These are phyloP conservation scores for Cladosporium sp. DNA, from an alignment of 2,329 filamentous ascomycete species.

Conservation along the genomic window DNA sequence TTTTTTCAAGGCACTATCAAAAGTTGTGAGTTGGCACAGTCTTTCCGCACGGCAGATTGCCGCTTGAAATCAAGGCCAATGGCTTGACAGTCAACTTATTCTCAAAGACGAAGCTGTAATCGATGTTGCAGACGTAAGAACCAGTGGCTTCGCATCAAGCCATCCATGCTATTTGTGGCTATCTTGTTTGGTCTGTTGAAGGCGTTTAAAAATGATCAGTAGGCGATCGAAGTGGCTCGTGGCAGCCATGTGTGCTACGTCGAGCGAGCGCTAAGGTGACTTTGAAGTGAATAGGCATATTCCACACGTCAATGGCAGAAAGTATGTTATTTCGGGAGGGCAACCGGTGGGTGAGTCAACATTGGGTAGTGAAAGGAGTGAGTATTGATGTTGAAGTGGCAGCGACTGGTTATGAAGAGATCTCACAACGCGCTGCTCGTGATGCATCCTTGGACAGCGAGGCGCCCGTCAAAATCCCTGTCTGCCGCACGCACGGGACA, in stretches of 20 bases:
- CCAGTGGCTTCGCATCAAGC: no score
- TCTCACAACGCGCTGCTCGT: not conserved
- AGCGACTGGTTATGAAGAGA: slow-evolving; percentile 5
- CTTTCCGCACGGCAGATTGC: no score
- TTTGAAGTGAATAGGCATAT: not conserved
- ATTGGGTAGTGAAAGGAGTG: not conserved
- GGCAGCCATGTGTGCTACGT: not conserved
- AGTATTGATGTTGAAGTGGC: not conserved
- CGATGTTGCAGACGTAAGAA: no score
- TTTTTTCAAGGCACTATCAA: no score
- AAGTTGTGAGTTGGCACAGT: no score
- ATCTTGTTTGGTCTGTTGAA: not conserved
- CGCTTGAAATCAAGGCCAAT: no score
- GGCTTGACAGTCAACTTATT: no score
- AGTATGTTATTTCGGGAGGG: not conserved
- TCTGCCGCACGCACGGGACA: not conserved
- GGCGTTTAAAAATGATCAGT: no score
- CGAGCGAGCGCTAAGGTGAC: not conserved
- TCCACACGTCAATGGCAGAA: not conserved
- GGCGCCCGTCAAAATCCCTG: not conserved
- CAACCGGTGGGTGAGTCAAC: not conserved
- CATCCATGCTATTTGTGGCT: not conserved
- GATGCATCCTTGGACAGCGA: not conserved
- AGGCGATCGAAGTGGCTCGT: no score
- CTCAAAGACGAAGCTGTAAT: no score